Evolutionary conservation across 768 basidiomycete genomes (phyloP), one percentile per base, ranked within the genome.

Genomic region (Cystofilobasidium macerans): DNA sequence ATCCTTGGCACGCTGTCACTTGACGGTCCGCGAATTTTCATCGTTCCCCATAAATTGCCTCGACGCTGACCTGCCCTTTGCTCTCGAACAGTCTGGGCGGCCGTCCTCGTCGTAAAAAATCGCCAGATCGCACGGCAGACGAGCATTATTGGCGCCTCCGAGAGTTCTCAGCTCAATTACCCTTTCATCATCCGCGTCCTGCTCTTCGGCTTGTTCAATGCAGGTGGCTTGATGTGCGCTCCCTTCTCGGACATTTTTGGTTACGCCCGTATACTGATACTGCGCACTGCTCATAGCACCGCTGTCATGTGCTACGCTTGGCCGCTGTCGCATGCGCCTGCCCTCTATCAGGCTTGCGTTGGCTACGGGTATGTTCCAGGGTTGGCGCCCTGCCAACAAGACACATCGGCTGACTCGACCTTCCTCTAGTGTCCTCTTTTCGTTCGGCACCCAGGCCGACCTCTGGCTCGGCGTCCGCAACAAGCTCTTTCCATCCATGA

Each of bases 71-170:
- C 8, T 53, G 48, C 9, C 20, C 48, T n/a, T 11, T 5, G 8
- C 24, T 32, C 14, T 8, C 5, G 13, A 8, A 3, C 28, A 54
- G 51, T 54, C 51, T 54, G 51, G 51, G 51, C 51, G 28, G 22
- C 28, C 26, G 13, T 54, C 18, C 51, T 54, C 28, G 51, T 54
- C 11, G 14, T 54, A 11, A 54, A 54, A 30, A 54, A 54, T 30
- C 51, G 51, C 26, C 26, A 20, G 1, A 32, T 54, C 5, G 51
- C 51, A 3, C 51, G 51, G 9, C 51, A 54, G 51, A 54, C 51
- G 26, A 54, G 51, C 51, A 54, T 54, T 30, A 54, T 54, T 18
- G 51, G 51, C 51, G 51, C 51, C 2, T 54, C 51, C 28, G 28
- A 54, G 28, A 54, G 2, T 13, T 54, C 51, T 4, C 26, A 54